A percentile compares a stretch with the other conserved stretches of the same genome.
Evolutionary conservation across 768 basidiomycete species (phyloP).

Genomic region (Mycena venus): DNA sequence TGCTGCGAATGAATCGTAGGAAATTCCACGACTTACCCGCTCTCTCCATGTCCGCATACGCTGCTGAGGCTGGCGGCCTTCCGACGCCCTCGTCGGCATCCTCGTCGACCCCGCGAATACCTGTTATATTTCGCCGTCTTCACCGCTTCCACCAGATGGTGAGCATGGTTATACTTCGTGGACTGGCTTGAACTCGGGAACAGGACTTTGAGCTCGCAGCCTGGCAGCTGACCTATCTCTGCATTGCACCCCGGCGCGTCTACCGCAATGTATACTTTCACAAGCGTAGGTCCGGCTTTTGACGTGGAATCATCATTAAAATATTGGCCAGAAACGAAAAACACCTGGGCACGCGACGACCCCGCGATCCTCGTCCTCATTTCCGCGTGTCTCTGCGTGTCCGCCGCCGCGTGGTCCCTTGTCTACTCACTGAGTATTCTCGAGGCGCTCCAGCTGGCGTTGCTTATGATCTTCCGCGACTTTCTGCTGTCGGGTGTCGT

Average conservation of each 20-base stretch:
- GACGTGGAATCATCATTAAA: neutral
- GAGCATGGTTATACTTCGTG: conserved; percentile 32
- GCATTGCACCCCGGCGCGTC: conserved; percentile 93
- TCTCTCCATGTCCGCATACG: conserved; percentile 45
- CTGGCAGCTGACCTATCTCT: conserved; percentile 96
- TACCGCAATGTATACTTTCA: conserved; percentile 99
- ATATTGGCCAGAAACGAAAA: conserved; percentile 84
- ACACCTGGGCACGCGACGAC: conserved; percentile 98
- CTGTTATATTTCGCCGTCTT: conserved; percentile 84
- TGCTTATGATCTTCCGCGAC: conserved; percentile 91
- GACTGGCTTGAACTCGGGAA: neutral
- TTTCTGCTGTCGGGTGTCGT: conserved; percentile 85
- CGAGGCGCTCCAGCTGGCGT: conserved; percentile 72
- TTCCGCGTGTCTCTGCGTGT: conserved; percentile 80
- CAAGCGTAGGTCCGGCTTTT: conserved; percentile 75
- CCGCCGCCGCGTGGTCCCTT: conserved; percentile 88
- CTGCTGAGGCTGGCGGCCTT: conserved; percentile 54
- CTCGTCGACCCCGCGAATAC: conserved; percentile 68
- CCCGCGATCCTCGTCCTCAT: conserved; percentile 95
- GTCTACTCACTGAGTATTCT: conserved; percentile 78
- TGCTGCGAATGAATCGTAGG: conserved; percentile 4
- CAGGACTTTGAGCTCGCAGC: conserved; percentile 98
- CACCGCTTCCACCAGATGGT: conserved; percentile 93
- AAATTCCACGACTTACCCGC: conserved; percentile 10
- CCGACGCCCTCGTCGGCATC: conserved; percentile 48